Base-by-base conservation (phyloP, 345 rosid genomes). In the Populus nigra region DNA sequence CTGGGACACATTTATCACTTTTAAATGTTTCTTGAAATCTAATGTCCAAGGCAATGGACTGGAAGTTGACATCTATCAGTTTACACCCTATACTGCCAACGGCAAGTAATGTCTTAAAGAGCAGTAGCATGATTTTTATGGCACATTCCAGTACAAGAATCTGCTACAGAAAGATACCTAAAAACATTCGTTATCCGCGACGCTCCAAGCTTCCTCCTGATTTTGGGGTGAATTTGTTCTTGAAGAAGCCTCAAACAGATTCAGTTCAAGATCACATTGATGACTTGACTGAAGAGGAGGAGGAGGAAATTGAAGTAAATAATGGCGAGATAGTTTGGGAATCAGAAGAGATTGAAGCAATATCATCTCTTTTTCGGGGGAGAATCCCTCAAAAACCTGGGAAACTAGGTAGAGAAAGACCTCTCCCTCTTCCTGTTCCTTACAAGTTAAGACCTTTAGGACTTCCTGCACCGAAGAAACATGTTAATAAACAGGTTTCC, bases 311-410 rank as follows among this genome's bases (percentile, higher is more conserved):
- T 18, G 68, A 57, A 7, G 69, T 9, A 5, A 62, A 61, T 12
- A 53, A 45, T 9, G n/a, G 15, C 81, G 84, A 72, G 41, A 49
- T 77, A 75, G 81, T 82, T 5, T 95, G 98, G 98, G 97, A 92
- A 71, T 35, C 86, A 57, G 84, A 84, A 7, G 97, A 95, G 80
- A 69, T 92, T 59, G 93, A 90, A 53, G 93, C 98, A 1, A 92
- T 95, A 72, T 84, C 96, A 1, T 91, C 96, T 36, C 94, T 93
- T 39, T 95, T 95, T 43, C 88, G 80, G 71, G 87, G 90, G 50
- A 87, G 99, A 69, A 87, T 92, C 23, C 96, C 96, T 12, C 97
- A 93, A 73, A 95, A 89, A 70, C 96, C 96, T 0, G 88, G 88
- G 1, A 88, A 83, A 18, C 80, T 84, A 73, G 53, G 63, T 7